Base-by-base conservation (phyloP, 2,329 filamentous ascomycete genomes). In the Chaetomium sp. region DNA sequence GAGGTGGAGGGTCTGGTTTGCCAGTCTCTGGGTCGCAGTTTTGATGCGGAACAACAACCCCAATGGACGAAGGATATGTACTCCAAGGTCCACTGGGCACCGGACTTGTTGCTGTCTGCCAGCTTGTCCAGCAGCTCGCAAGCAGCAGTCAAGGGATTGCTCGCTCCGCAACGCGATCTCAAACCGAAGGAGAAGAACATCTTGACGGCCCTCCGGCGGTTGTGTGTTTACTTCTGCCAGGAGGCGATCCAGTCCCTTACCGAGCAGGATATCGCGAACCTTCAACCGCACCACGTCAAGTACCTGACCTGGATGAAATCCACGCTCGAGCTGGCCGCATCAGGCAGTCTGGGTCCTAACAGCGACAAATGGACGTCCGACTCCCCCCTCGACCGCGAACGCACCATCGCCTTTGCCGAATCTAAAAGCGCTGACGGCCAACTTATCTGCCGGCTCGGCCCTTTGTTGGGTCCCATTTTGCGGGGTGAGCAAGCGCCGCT, bases 401-500 rank as follows among this genome's bases (percentile, higher is more conserved):
- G 11, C 8, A 14, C 32, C 63, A 68, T n/a, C 56, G 58, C 9
- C 55, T 72, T 12, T 53, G 64, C 4, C 46, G 60, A 32, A 59
- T 57, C 40, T 1, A 27, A 45, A 27, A 65, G 64, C 53, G 57
- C 62, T 5, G 65, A 68, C 9, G 63, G 70, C 40, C 67, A 71
- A 51, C 57, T 68, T 19, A 52, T 65, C 0, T 60, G 65, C 36
- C 59, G 58, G 1, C 63, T 70, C 1, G 64, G 72, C 1, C 66
- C 68, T 6, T 61, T 61, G 5, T 59, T 75, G 6, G 59, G 64
- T 1, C 53, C 63, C 4, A 65, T 73, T 5, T 61, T 75, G 35
- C 57, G 66, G 0, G 67, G 68, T 5, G 60, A 68, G 45, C 56
- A 49, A 9, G 67, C 63, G 6, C 62, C 70, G 36, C 62, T 74